Evolutionary conservation across 495 filamentous ascomycete genomes (phyloP).

Genomic region (Tricharina praecox): DNA sequence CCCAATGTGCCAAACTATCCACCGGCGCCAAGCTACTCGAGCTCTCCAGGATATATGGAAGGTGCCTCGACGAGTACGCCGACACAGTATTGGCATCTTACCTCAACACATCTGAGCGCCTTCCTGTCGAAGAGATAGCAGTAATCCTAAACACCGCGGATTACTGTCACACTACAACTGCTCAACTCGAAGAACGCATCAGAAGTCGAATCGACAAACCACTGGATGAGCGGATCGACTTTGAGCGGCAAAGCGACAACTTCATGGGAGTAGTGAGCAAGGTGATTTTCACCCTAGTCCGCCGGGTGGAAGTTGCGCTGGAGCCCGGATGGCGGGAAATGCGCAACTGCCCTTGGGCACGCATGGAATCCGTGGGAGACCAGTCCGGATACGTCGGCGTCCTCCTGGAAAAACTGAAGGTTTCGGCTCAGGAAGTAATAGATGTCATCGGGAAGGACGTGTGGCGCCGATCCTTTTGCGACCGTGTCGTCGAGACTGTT

Average conservation of each 20-base stretch:
- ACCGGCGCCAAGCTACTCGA: constrained; percentile 76
- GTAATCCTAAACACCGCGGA: constrained; percentile 90
- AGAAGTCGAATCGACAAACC: constrained; percentile 70
- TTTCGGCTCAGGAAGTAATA: constrained; percentile 39
- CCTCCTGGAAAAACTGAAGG: constrained; percentile 33
- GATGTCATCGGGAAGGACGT: constrained; percentile 73
- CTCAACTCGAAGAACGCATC: constrained; percentile 85
- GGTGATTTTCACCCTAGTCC: constrained; percentile 66
- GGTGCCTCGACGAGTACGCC: constrained; percentile 88
- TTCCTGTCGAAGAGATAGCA: constrained; percentile 51
- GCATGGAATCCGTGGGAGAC: constrained; percentile 85
- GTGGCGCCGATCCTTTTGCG: constrained; percentile 85
- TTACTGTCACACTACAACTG: constrained; percentile 87
- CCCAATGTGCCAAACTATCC: constrained; percentile 91
- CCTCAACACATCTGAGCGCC: constrained; percentile 34
- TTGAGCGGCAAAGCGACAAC: constrained; percentile 81
- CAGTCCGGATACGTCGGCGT: constrained; percentile 84
- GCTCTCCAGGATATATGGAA: constrained; percentile 66
- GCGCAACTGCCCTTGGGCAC: constrained; percentile 90
- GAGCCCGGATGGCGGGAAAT: constrained; percentile 91
- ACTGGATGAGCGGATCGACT: constrained; percentile 55
- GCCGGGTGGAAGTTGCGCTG: constrained; percentile 61
- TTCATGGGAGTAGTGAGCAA: constrained; percentile 92
- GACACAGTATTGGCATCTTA: constrained; percentile 78
- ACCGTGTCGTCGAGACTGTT: constrained; percentile 77